Evolutionary conservation across 805 yeast genomes (phyloP), one percentile per base, ranked within the genome.

Genomic region (Candida cerambycidarum): DNA sequence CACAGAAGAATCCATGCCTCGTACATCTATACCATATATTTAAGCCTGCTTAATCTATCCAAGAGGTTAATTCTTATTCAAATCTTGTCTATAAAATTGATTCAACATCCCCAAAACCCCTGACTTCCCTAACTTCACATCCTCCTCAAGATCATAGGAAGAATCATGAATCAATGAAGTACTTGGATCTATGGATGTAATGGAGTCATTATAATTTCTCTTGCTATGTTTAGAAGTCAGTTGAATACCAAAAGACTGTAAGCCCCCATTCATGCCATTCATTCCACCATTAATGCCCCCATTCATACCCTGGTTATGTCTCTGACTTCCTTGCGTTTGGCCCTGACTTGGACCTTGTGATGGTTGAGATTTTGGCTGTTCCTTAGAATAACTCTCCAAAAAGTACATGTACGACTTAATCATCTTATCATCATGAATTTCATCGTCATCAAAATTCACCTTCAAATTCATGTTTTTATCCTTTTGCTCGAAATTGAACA

Each of bases 391-490:
- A 53, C 89, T 87, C 55, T 89, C 96, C 54, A 89, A 66, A 58
- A 90, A 90, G 59, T 89, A 83, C 65, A 90, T 69, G 59, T 89
- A 90, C 0, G 96, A 88, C 54, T 88, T 88, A 65, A 88, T 79
- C 97, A 92, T 90, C 59, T 92, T 90, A 48, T 83, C 89, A 54
- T 89, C 93, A 43, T 79, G 79, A 19, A 34, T 45, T 13, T 42
- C 47, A 32, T 47, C 46, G 13, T 57, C 58, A 41, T 50, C 47
- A 38, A 37, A 36, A 44, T 45, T 30, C 41, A 38, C 42, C 11
- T 38, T 41, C 6, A 18, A 19, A 15, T 31, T 34, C 74, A 65
- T 74, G 48, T 69, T 68, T 46, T 69, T 65, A 43, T 71, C 76
- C 46, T 75, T 73, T 49, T 79, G 79, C 47, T 83, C 89, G 48